phyloP scores from a whole-genome alignment of 345 rosid genomes.

The Citrus trifoliata region DNA sequence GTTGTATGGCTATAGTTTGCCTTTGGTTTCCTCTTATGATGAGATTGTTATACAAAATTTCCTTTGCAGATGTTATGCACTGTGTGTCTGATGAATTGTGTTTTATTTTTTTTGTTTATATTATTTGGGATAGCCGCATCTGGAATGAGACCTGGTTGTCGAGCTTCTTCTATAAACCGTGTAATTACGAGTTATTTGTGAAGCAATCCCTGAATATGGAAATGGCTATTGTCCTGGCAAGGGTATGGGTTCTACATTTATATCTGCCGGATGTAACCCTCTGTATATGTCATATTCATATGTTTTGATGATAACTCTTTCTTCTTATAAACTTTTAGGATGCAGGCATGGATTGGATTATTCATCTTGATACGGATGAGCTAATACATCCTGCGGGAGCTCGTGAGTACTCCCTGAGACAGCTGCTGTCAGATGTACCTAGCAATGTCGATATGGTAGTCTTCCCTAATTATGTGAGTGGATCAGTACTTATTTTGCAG shows the following conservation, averaged over 20 bases:
- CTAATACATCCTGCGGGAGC: constrained; percentile 80
- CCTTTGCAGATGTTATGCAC: neutral
- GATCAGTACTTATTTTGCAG: neutral
- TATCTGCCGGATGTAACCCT: neutral
- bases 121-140: constrained; percentile 57
- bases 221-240: constrained; percentile 93
- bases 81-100: constrained; percentile 9
- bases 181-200: constrained; percentile 92
- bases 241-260: constrained; percentile 54
- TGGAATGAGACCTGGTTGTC: constrained; percentile 98
- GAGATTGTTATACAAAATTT: neutral
- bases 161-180: constrained; percentile 91
- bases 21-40: neutral
- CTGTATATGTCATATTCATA: neutral
- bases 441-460: constrained; percentile 66
- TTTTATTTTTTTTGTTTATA: constrained; percentile 13
- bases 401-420: constrained; percentile 77
- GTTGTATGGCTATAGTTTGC: neutral
- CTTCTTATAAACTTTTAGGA: constrained; percentile 41
- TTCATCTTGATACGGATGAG: constrained; percentile 96
- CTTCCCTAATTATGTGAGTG: constrained; percentile 93
- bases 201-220: constrained; percentile 98
- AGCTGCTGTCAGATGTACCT: constrained; percentile 63
- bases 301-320: constrained; percentile 11
- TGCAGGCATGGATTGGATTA: constrained; percentile 82